These are phyloP conservation scores for Xerocomellus amylosporus DNA, from an alignment of 768 basidiomycete genomes.

Conservation along the genomic window DNA sequence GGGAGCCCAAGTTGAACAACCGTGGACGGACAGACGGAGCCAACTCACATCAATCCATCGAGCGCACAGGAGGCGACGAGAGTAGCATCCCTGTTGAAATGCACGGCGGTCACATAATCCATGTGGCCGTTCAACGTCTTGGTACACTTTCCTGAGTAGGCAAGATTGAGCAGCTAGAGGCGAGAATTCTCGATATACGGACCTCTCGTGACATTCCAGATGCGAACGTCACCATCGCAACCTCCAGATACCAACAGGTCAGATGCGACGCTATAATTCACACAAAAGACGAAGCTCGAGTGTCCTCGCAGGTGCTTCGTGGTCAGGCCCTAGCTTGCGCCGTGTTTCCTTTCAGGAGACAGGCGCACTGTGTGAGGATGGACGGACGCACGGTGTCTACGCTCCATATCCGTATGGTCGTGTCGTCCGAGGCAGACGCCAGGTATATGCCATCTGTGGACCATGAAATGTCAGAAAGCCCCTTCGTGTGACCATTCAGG, in stretches of 20 bases:
- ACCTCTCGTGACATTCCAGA: constrained; percentile 91
- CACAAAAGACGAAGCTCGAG: constrained; percentile 84
- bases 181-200: not conserved
- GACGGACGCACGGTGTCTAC: constrained; percentile 63
- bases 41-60: constrained; percentile 87
- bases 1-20: not conserved
- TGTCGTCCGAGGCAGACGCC: constrained; percentile 92
- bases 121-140: constrained; percentile 89
- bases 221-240: constrained; percentile 87
- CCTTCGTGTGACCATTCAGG: constrained; percentile 71
- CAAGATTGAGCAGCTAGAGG: too few relatives aligned
- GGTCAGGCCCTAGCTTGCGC: constrained; percentile 54
- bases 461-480: constrained; percentile 89
- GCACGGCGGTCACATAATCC: constrained; percentile 92
- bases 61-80: constrained; percentile 89
- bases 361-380: constrained; percentile 6
- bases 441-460: constrained; percentile 78
- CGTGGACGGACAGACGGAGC: not conserved
- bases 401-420: constrained; percentile 85
- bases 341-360: not conserved
- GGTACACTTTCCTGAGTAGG: constrained; percentile 65
- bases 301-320: constrained; percentile 77
- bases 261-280: constrained; percentile 86
- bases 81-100: constrained; percentile 89
- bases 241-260: constrained; percentile 90